phyloP scores from a whole-genome alignment of 371 early-diverging fungal genomes.

The Smittium culicis region DNA sequence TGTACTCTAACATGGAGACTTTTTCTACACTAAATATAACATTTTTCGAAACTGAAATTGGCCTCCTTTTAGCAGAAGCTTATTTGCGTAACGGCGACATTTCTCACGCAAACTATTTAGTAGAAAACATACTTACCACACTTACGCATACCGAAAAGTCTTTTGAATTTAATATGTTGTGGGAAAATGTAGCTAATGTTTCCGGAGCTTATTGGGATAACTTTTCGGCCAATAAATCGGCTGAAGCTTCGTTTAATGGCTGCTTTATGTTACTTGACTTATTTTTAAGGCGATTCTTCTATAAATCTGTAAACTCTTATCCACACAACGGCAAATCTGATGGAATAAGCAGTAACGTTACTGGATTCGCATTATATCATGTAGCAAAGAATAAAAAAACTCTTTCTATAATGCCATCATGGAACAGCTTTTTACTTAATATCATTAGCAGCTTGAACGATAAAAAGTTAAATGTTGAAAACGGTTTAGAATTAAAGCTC shows the following conservation, averaged over 20 bases:
- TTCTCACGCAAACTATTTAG: neutral
- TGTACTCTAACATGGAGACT: too few relatives aligned
- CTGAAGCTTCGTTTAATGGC: neutral
- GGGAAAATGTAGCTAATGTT: neutral
- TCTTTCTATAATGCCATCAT: neutral
- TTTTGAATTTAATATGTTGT: neutral
- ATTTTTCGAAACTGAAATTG: neutral
- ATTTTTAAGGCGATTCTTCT: neutral
- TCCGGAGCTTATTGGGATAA: neutral
- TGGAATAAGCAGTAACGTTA: neutral
- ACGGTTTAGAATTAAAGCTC: neutral
- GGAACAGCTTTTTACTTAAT: neutral
- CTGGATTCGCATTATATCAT: neutral
- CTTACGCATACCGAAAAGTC: neutral
- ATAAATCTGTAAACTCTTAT: neutral
- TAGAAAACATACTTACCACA: neutral
- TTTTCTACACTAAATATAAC: too few relatives aligned
- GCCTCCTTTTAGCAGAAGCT: slow-evolving; percentile 2
- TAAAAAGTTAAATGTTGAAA: neutral
- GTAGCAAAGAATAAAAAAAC: neutral
- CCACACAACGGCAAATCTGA: neutral
- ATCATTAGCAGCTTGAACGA: neutral
- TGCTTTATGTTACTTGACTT: neutral
- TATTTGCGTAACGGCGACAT: slow-evolving; percentile 9
- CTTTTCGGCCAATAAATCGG: neutral